Conservation (phyloP, 805 yeast genomes). For the Nematodospora valgi region DNA sequence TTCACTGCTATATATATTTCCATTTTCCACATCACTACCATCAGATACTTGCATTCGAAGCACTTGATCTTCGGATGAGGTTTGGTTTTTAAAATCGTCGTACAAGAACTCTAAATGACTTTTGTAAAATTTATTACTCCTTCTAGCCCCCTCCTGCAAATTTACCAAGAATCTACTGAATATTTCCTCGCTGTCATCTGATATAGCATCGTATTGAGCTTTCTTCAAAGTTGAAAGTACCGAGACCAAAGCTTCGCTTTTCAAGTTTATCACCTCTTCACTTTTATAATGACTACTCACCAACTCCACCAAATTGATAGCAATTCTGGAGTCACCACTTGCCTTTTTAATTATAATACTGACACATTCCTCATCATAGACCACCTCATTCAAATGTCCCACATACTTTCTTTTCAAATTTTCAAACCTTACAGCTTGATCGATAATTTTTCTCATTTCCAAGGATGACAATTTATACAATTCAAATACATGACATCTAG, state of each 20-base stretch:
- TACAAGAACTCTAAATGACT: conserved; percentile 10
- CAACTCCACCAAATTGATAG: conserved; percentile 31
- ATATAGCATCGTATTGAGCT: not conserved
- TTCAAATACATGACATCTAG: conserved; percentile 80
- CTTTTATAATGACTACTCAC: conserved; percentile 16
- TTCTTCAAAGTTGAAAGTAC: not conserved
- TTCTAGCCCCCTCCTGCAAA: not conserved
- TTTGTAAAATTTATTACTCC: conserved; percentile 1
- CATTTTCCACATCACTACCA: conserved; percentile 20
- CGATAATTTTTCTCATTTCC: conserved; percentile 53
- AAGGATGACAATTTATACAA: conserved; percentile 48
- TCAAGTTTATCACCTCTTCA: conserved; percentile 4
- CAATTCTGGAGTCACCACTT: conserved; percentile 32
- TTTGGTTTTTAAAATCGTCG: conserved; percentile 14
- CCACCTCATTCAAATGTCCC: conserved; percentile 10
- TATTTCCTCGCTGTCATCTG: not conserved
- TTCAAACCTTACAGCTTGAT: conserved; percentile 50
- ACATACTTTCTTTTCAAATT: conserved; percentile 14
- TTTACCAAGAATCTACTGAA: not conserved
- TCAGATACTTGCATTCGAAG: conserved; percentile 29
- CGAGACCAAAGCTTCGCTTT: conserved; percentile 8
- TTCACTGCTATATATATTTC: conserved; percentile 7
- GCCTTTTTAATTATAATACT: conserved; percentile 15
- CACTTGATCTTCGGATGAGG: conserved; percentile 12
- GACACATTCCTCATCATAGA: conserved; percentile 13